Base-by-base conservation (phyloP, 108 stramenopile genomes). In the Schizochytrium sp. region DNA sequence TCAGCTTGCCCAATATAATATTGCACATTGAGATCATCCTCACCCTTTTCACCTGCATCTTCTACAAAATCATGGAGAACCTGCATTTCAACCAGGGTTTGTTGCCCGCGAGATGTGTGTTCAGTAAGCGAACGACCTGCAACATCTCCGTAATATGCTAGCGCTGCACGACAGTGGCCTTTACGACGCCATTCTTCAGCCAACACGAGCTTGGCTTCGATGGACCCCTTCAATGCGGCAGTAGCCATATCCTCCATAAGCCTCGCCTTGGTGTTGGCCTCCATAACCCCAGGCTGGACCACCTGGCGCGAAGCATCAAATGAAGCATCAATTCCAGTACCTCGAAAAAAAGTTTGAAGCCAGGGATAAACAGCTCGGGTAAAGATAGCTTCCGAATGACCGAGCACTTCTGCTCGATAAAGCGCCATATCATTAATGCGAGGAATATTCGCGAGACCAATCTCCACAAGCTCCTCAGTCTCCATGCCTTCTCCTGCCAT, bases 21-120 rank as follows among this genome's bases (percentile, higher is more conserved):
- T 57, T 89, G 72, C 3, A 92, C 61, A 7, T 38, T 5, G 44
- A 50, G 88, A 60, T 92, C 92, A 10, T 92, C 90, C 28, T 73
- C 76, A 42, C 92, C 92, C 17, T 28, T 72, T 46, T 92, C 57
- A 3, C 90, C 89, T 4, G 46, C n/a, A 19, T 83, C 89, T 40
- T 83, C 15, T 12, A 83, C 76, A 50, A 47, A 83, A 42, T 83
- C 76, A 53, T 55, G 47, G 5, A 83, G 47, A 10, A 10, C 28
- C 47, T 83, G 76, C 47, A 1, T 49, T 28, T 83, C 76, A 56
- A 83, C 76, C 47, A 55, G 13, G 50, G 76, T 47, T 28, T 83
- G 50, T 38, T 83, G 76, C 50, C 76, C 76, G 1, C 76, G 50
- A 5, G 53, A 10, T 5, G 76, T 83, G 53, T 83, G 76, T 53